phyloP scores from a whole-genome alignment of 1,284 basidiomycete genomes.

The Microbotryomycetes sp. region DNA sequence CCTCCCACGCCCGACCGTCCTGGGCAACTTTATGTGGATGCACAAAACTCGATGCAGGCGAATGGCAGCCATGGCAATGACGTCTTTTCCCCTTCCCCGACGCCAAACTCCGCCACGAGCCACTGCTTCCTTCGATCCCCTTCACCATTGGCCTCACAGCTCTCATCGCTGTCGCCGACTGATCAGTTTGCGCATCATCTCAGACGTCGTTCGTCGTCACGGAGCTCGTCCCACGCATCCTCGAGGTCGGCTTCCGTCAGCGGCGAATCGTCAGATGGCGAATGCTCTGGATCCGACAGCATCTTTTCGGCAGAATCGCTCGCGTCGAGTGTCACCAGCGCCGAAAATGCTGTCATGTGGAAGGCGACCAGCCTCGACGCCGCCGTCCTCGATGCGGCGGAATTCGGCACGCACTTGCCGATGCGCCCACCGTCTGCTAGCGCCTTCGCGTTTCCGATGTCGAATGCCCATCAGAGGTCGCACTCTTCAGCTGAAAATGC shows the following conservation, averaged over 20 bases:
- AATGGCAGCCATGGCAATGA: not conserved
- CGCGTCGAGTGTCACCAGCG: conserved; percentile 6
- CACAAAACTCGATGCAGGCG: not conserved
- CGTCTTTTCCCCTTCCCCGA: not conserved
- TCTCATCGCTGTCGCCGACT: not conserved
- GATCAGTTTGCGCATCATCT: conserved; percentile 9
- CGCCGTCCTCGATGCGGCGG: conserved; percentile 7
- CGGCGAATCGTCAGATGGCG: conserved; percentile 8
- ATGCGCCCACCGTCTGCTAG: conserved; percentile 11
- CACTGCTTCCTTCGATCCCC: not conserved
- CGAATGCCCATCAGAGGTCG: conserved; percentile 4
- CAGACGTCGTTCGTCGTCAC: conserved; percentile 21
- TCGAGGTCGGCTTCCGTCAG: not conserved
- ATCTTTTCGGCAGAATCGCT: conserved; percentile 18
- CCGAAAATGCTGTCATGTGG: conserved; percentile 8
- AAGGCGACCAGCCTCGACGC: conserved; percentile 9
- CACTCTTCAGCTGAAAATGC: conserved; percentile 9
- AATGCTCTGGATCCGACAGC: conserved; percentile 20
- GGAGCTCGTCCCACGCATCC: conserved; percentile 21
- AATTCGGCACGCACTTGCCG: conserved; percentile 16
- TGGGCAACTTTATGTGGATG: conserved; percentile 3
- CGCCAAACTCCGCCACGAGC: not conserved
- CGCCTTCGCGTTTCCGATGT: not conserved
- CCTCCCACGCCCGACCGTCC: conserved; percentile 25
- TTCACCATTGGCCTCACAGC: not conserved